These are phyloP conservation scores for Piper longum DNA, from an alignment of 164 flowering plant species.

Conservation along the genomic window DNA sequence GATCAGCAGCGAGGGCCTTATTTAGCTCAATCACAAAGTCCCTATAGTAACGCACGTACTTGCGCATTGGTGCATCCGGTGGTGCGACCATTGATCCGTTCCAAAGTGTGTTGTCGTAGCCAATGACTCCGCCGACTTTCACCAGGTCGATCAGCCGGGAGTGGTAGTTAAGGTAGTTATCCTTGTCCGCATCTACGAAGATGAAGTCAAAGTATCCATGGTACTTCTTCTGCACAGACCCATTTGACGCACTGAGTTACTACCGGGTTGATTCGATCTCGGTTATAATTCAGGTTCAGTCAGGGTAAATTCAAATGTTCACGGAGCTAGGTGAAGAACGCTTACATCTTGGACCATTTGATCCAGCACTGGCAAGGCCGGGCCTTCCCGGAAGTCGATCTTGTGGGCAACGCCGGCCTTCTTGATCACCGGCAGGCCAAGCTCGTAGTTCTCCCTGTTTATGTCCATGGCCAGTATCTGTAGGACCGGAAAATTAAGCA, in stretches of 20 bases:
- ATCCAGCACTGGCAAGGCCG: constrained; percentile 12
- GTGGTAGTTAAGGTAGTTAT: constrained; percentile 92
- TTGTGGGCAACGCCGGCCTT: constrained; percentile 23
- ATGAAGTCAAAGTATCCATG: constrained; percentile 83
- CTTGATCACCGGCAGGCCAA: constrained; percentile 16
- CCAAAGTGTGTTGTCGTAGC: constrained; percentile 99
- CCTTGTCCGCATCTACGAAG: constrained; percentile 97
- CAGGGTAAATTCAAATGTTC: too few species aligned
- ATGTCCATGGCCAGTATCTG: constrained; percentile 31
- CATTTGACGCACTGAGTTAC: too few species aligned
- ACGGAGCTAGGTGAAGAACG: background rate
- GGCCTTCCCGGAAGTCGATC: constrained; percentile 15
- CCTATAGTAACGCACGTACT: constrained; percentile 80
- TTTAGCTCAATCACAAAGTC: constrained; percentile 91
- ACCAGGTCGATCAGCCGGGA: constrained; percentile 77
- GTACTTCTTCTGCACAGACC: constrained; percentile 36
- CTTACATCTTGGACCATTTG: constrained; percentile 12
- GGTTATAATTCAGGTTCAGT: too few species aligned
- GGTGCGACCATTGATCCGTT: constrained; percentile 92
- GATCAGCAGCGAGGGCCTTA: constrained; percentile 85
- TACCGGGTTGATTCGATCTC: too few species aligned
- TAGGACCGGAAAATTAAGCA: background rate
- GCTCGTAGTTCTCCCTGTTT: constrained; percentile 11
- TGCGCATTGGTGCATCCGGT: constrained; percentile 75
- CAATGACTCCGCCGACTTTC: constrained; percentile 83